phyloP scores from a whole-genome alignment of 2,329 filamentous ascomycete species.

The Tolypocladium sp. region DNA sequence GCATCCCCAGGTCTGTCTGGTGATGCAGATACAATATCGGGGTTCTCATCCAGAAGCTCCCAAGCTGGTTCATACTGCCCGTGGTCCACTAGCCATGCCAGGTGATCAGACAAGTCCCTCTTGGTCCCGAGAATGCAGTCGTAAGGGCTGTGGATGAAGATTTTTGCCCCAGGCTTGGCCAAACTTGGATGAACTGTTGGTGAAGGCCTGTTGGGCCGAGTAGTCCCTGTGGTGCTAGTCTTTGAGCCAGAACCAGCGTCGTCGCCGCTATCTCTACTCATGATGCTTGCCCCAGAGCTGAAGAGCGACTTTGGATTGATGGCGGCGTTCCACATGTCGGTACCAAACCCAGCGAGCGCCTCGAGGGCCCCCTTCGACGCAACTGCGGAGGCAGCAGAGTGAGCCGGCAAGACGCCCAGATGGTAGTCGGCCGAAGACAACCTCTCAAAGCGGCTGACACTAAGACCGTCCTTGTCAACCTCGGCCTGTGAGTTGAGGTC shows the following conservation, averaged over 20 bases:
- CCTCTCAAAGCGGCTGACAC: slow-evolving; percentile 77
- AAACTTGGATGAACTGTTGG: slow-evolving; percentile 43
- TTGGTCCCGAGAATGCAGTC: slow-evolving; percentile 92
- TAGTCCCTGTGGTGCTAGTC: slow-evolving; percentile 22
- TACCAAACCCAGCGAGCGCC: slow-evolving; percentile 60
- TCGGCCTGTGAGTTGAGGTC: slow-evolving; percentile 82
- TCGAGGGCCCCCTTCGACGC: slow-evolving; percentile 66
- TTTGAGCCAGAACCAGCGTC: slow-evolving; percentile 40
- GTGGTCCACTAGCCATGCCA: slow-evolving; percentile 77
- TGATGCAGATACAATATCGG: slow-evolving; percentile 51
- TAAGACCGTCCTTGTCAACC: slow-evolving; percentile 77
- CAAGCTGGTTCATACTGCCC: slow-evolving; percentile 78
- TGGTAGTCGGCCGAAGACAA: slow-evolving; percentile 89
- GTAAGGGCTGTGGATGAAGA: slow-evolving; percentile 94
- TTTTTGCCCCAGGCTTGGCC: slow-evolving; percentile 51
- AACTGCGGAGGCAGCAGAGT: slow-evolving; percentile 52
- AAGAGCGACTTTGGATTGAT: slow-evolving; percentile 83
- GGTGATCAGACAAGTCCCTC: slow-evolving; percentile 75
- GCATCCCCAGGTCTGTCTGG: slow-evolving; percentile 30
- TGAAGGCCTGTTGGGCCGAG: slow-evolving; percentile 14
- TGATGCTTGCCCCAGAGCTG: slow-evolving; percentile 73
- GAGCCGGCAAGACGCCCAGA: slow-evolving; percentile 71
- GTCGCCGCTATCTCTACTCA: slow-evolving; percentile 51
- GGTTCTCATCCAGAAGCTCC: slow-evolving; percentile 81
- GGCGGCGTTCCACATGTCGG: slow-evolving; percentile 83